Evolutionary conservation across 2,329 filamentous ascomycete genomes (phyloP).

Genomic region (Aspergillus sp.): DNA sequence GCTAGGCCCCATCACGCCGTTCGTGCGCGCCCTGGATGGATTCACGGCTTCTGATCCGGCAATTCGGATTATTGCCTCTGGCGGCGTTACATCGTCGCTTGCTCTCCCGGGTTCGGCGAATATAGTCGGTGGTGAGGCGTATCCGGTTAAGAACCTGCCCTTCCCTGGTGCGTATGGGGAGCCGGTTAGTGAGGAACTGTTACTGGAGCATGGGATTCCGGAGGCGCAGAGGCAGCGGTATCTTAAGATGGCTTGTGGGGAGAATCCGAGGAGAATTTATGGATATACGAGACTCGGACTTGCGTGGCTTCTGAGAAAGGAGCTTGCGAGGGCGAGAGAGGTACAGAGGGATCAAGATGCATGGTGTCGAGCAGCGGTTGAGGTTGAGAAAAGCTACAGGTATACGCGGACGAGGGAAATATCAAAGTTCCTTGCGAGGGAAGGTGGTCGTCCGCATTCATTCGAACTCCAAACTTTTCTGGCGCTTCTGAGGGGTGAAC

Average conservation of each 20-base stretch:
- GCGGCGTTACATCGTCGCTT: constrained; percentile 69
- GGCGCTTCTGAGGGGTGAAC: constrained; percentile 65
- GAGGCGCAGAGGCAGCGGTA: constrained; percentile 63
- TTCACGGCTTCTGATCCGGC: constrained; percentile 64
- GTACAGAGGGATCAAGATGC: background rate
- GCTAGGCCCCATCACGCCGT: constrained; percentile 57
- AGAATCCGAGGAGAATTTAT: constrained; percentile 65
- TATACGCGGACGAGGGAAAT: background rate
- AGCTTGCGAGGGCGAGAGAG: background rate
- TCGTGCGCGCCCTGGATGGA: constrained; percentile 65
- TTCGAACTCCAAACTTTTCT: constrained; percentile 63
- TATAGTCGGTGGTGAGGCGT: constrained; percentile 72
- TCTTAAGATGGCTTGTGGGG: constrained; percentile 76
- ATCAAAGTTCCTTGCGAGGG: background rate
- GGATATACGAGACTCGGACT: constrained; percentile 65
- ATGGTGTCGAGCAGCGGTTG: background rate
- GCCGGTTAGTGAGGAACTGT: constrained; percentile 62
- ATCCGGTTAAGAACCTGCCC: constrained; percentile 68
- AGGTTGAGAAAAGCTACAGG: background rate
- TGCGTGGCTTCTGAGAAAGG: constrained; percentile 62
- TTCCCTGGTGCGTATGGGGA: constrained; percentile 43
- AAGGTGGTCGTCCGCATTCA: constrained; percentile 35
- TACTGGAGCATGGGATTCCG: constrained; percentile 60
- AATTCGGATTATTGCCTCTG: constrained; percentile 68
- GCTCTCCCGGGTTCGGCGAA: constrained; percentile 69